Base-by-base conservation (phyloP, 352 stramenopile species). In the Pythium pectinolyticum region DNA sequence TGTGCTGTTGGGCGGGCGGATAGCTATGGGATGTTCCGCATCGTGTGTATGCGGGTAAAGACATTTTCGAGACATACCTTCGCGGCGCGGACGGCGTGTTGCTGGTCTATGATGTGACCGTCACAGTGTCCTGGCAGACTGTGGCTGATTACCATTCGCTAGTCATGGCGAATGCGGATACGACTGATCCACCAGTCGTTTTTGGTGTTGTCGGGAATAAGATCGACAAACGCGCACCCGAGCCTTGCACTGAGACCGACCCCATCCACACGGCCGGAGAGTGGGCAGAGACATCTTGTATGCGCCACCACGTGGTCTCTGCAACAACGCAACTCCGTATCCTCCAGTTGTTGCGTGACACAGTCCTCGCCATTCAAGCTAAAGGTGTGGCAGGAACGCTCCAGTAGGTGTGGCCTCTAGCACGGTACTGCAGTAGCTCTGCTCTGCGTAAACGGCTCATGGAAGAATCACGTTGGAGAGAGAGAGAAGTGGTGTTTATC, bases 21-120 rank as follows among this genome's bases (percentile, higher is more conserved):
- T 22, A 90, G 78, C 53, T 90, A 0, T 90, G 81, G 78, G 81
- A 90, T 54, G 68, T 88, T 7, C 81, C 78, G n/a, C 67, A 72
- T 15, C 67, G 75, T 53, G 69, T 80, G 48, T 90, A 77, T 51
- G 64, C 68, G 0, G 77, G 81, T 15, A 57, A 68, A n/a, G 50
- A 34, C 24, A 86, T 90, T 59, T 64, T 78, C 39, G 55, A 75
- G 12, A 74, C 61, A 9, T 90, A 90, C 24, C 43, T 90, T 19
- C 15, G 48, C 20, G 51, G 63, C 5, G 45, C 68, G 0, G 58
- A 78, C 20, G 77, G 70, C 2, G 20, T 79, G 3, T 25, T 86
- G 24, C 46, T 90, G 15, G 60, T 90, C 15, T 88, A 82, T 55
- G 82, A 76, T 30, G 52, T 77, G 2, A 45, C 67, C 10, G 59